Evolutionary conservation across 345 rosid species (phyloP).

Genomic region (Gossypium ekmanianum): DNA sequence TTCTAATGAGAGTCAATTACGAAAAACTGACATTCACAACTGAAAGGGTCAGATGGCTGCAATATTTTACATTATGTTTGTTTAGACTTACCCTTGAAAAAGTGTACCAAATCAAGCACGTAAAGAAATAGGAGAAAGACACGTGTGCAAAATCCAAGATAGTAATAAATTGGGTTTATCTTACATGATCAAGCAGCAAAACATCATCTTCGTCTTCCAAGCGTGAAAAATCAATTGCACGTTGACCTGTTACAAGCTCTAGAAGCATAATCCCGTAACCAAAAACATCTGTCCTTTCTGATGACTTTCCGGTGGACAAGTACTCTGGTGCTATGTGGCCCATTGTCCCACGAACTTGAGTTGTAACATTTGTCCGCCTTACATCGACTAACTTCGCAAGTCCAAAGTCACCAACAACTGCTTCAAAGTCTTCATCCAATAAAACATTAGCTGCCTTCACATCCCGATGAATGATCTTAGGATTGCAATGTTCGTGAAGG

Average conservation of each 20-base stretch:
- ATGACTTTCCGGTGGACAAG: constrained; percentile 92
- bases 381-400: constrained; percentile 94
- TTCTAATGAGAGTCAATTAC: neutral
- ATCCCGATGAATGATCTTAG: constrained; percentile 93
- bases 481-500: constrained; percentile 96
- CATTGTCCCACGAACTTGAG: constrained; percentile 99
- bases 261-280: constrained; percentile 94
- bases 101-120: no score
- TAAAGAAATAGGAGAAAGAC: no score
- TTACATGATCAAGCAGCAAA: constrained; percentile 86
- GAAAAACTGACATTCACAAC: neutral
- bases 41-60: no score
- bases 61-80: no score
- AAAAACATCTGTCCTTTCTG: constrained; percentile 94
- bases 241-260: constrained; percentile 99
- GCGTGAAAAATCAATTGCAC: constrained; percentile 93
- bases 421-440: constrained; percentile 91
- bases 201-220: constrained; percentile 97
- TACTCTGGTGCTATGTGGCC: constrained; percentile 99
- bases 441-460: constrained; percentile 97
- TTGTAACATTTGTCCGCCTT: constrained; percentile 78
- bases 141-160: no score
- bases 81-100: no score
- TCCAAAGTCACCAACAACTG: constrained; percentile 97
- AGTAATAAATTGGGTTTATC: constrained; percentile 10